Evolutionary conservation across 2,329 filamentous ascomycete species (phyloP).

Genomic region (Arthrobotrys sphaeroides): DNA sequence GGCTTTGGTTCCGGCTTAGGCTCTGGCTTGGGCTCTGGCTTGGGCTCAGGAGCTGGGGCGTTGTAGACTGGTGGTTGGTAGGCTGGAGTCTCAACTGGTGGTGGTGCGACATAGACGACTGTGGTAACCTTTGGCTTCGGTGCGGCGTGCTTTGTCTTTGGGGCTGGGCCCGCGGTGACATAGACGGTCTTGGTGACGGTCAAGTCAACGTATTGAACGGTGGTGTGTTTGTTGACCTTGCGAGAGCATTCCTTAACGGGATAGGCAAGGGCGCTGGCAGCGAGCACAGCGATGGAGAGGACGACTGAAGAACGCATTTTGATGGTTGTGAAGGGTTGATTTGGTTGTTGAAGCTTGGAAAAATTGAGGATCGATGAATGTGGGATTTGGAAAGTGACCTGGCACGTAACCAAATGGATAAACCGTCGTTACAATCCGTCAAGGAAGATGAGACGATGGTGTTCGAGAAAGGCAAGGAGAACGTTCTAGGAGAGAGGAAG

Average conservation of each 20-base stretch:
- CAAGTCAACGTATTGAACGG: slow-evolving; percentile 32
- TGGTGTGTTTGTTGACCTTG: slow-evolving; percentile 33
- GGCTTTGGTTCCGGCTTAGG: slow-evolving; percentile 20
- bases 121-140: slow-evolving; percentile 18
- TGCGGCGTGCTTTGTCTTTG: not conserved
- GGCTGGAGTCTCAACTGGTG: slow-evolving; percentile 27
- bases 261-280: slow-evolving; percentile 36
- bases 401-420: slow-evolving; percentile 50
- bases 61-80: slow-evolving; percentile 35
- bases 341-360: slow-evolving; percentile 14
- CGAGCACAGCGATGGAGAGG: slow-evolving; percentile 42
- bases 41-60: slow-evolving; percentile 8
- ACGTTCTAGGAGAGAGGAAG: slow-evolving; percentile 43
- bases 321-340: slow-evolving; percentile 27
- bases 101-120: slow-evolving; percentile 20
- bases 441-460: slow-evolving; percentile 45
- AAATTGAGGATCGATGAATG: slow-evolving; percentile 33
- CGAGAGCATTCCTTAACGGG: slow-evolving; percentile 43
- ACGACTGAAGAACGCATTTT: slow-evolving; percentile 52
- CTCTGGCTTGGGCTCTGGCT: slow-evolving; percentile 2
- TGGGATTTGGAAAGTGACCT: slow-evolving; percentile 52
- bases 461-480: slow-evolving; percentile 22
- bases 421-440: slow-evolving; percentile 42
- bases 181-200: slow-evolving; percentile 49
- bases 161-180: slow-evolving; percentile 19